These are phyloP conservation scores for Setaria italica DNA, from an alignment of 202 grass and related monocot genomes.

Conservation along the genomic window DNA sequence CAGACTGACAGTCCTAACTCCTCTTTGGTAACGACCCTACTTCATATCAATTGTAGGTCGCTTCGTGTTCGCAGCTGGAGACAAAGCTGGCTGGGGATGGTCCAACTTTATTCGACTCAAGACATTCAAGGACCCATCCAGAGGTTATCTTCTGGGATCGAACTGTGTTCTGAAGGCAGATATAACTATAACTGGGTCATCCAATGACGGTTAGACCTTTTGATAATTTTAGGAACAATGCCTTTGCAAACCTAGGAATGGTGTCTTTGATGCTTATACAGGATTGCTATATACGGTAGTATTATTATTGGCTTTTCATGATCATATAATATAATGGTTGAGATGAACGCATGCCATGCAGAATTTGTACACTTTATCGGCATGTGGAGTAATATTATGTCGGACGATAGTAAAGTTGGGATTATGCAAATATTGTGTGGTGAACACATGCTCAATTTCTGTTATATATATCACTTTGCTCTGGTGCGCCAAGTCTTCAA, in stretches of 20 bases:
- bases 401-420: no score
- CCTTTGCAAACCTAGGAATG: background rate
- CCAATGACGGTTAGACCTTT: background rate
- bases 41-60: no score
- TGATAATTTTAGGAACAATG: background rate
- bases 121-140: background rate
- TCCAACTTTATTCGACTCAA: background rate
- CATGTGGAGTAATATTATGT: no score
- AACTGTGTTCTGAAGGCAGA: constrained; percentile 14
- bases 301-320: background rate
- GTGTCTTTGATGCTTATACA: no score
- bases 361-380: no score
- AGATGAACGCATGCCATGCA: no score
- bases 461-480: background rate
- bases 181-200: constrained; percentile 12
- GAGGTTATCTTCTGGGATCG: background rate
- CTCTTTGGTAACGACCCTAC: background rate
- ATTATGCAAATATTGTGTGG: no score
- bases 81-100: background rate
- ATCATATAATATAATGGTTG: background rate
- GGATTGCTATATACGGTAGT: no score
- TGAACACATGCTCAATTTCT: no score
- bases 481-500: background rate
- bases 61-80: no score
- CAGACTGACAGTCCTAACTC: background rate